A percentile compares a stretch with the other conserved stretches of the same genome.
Evolutionary conservation across 108 stramenopile genomes (phyloP).

Genomic region (Fragilariopsis cylindrus): DNA sequence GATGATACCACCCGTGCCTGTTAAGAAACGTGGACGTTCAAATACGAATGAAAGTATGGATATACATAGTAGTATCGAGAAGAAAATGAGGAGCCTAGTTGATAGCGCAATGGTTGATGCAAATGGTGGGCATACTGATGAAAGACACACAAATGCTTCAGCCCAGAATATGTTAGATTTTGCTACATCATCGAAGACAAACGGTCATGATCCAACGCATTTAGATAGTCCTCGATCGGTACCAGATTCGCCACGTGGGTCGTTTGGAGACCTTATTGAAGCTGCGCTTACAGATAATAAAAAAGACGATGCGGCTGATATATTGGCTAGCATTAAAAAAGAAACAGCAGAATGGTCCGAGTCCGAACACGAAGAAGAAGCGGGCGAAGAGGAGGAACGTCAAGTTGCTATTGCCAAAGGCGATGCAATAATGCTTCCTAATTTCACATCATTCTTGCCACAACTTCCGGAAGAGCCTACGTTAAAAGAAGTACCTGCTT

Average conservation of each 20-base stretch:
- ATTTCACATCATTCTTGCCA: slow-evolving; percentile 38
- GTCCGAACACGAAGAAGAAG: slow-evolving; percentile 23
- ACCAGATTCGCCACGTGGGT: slow-evolving; percentile 13
- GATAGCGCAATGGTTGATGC: background rate
- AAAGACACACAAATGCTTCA: slow-evolving; percentile 19
- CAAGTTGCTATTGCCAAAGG: slow-evolving; percentile 22
- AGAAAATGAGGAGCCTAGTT: slow-evolving; percentile 8
- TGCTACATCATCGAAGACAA: slow-evolving; percentile 5
- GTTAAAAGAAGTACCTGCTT: background rate
- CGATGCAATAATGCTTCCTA: slow-evolving; percentile 30
- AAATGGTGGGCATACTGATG: background rate
- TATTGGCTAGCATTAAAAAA: slow-evolving; percentile 31
- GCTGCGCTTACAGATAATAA: slow-evolving; percentile 36
- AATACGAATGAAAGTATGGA: slow-evolving; percentile 23
- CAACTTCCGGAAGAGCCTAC: slow-evolving; percentile 44
- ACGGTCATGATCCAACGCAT: background rate
- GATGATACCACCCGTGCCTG: background rate
- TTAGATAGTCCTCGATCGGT: background rate
- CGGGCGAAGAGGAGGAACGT: slow-evolving; percentile 23
- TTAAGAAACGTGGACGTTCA: slow-evolving; percentile 24
- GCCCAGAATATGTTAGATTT: slow-evolving; percentile 29
- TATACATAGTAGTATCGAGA: background rate
- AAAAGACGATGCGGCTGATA: slow-evolving; percentile 27
- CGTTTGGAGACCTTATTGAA: slow-evolving; percentile 32
- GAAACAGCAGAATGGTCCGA: slow-evolving; percentile 37